Conservation (phyloP, 768 basidiomycete species). For the Suillus plorans region DNA sequence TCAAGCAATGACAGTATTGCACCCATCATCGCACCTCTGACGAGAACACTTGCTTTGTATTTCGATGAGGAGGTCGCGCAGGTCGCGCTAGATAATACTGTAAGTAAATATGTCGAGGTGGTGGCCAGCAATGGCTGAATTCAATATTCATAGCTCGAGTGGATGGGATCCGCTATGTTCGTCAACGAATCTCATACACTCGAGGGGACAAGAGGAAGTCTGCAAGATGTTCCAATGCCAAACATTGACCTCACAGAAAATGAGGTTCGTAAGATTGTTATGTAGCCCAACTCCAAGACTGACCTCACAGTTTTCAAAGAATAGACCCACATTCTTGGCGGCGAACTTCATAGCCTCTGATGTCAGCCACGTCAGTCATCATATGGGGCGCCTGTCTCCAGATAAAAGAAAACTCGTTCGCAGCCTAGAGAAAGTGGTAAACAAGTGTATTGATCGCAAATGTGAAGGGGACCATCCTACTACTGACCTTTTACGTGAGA, state of each 20-base stretch:
- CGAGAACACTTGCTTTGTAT: not conserved
- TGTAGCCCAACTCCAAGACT: not conserved
- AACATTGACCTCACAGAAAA: not conserved
- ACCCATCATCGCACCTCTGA: not conserved
- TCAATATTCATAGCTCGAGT: not conserved
- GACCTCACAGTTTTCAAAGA: not conserved
- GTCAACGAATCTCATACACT: not conserved
- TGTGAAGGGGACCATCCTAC: not conserved
- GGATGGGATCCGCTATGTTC: not conserved
- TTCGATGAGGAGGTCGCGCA: not conserved
- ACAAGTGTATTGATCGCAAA: not conserved
- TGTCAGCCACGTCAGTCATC: not conserved
- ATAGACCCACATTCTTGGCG: not conserved
- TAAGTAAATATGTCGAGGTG: not conserved
- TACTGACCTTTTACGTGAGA: not conserved
- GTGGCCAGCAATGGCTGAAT: not conserved
- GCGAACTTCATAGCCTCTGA: not conserved
- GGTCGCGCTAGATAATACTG: not conserved
- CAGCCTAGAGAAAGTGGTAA: not conserved
- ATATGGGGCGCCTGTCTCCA: not conserved
- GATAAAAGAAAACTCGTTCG: not conserved
- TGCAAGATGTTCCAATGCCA: not conserved
- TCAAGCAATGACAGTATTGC: not conserved
- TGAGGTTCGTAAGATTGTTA: not conserved
- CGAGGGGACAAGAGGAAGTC: not conserved